Evolutionary conservation across 192 early-diverging fungal genomes (phyloP).

Genomic region (Coemansia sp.): DNA sequence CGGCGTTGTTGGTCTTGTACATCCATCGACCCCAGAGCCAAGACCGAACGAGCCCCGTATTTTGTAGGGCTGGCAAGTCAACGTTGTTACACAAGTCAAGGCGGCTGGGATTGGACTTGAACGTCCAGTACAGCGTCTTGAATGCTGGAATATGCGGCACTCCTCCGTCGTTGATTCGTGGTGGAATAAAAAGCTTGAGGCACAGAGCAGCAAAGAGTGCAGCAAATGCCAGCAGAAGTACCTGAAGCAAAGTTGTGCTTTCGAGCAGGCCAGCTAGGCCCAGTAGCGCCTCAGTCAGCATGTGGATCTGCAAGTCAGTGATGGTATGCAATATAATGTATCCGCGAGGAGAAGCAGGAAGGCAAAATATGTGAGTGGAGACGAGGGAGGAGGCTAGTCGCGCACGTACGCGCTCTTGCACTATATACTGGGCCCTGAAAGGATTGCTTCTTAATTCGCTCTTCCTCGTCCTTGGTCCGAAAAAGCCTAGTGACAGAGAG

Average conservation of each 20-base stretch:
- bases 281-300: not conserved
- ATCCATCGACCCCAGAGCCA: slow-evolving; percentile 52
- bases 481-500: no score
- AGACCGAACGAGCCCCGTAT: slow-evolving; percentile 31
- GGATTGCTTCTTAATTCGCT: no score
- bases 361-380: no score
- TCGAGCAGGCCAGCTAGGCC: not conserved
- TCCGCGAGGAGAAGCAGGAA: no score
- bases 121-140: slow-evolving; percentile 49
- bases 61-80: slow-evolving; percentile 26
- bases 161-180: slow-evolving; percentile 41
- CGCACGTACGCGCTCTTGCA: no score
- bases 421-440: no score
- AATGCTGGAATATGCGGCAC: slow-evolving; percentile 38
- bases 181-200: slow-evolving; percentile 35
- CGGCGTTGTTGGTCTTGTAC: slow-evolving; percentile 52
- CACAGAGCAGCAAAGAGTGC: not conserved
- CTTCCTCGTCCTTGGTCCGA: no score
- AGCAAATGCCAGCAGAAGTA: slow-evolving; percentile 3
- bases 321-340: not conserved
- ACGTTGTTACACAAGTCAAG: slow-evolving; percentile 36
- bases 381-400: no score
- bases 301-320: not conserved
- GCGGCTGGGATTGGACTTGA: slow-evolving; percentile 33
- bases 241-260: not conserved